A percentile compares a stretch with the other conserved stretches of the same genome.
phyloP scores from a whole-genome alignment of 345 rosid species.

The Arabidopsis thaliana region TAIR10.1 NC_003076.8:23957501-23958000 shows the following conservation, averaged over 20 bases:
- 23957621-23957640: conserved; percentile 46
- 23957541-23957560: background rate
- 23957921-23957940: conserved; percentile 90
- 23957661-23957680: conserved; percentile 27
- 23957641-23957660: conserved; percentile 47
- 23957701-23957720: conserved; percentile 3
- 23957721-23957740: conserved; percentile 37
- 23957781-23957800: conserved; percentile 59
- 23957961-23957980: conserved; percentile 91
- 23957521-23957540: background rate
- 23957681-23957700: conserved; percentile 35
- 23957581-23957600: conserved; percentile 8
- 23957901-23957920: conserved; percentile 44
- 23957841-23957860: conserved; percentile 59
- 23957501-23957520: background rate
- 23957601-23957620: conserved; percentile 16
- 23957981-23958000: conserved; percentile 86
- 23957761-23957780: conserved; percentile 56
- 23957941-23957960: conserved; percentile 93
- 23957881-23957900: conserved; percentile 46
- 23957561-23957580: conserved; percentile 19
- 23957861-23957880: conserved; percentile 48
- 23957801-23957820: conserved; percentile 48
- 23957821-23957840: conserved; percentile 46
- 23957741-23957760: conserved; percentile 58